Evolutionary conservation across 257 asterid genomes (phyloP).

Genomic region (Henckelia pumila): DNA sequence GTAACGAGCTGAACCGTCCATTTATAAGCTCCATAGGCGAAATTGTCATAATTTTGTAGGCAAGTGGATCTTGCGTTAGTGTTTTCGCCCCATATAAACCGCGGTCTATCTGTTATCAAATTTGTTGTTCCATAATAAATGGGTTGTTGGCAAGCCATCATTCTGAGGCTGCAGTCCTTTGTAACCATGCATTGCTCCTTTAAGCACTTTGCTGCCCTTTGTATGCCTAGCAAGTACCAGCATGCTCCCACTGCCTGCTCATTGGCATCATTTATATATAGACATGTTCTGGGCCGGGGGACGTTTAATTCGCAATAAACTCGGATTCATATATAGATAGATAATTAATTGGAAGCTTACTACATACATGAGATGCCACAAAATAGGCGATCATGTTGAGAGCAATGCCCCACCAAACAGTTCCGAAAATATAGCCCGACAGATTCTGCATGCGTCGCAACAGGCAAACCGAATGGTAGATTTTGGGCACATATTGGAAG

Average conservation of each 20-base stretch:
- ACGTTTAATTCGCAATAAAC: no score
- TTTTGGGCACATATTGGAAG: constrained; percentile 85
- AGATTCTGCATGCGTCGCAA: constrained; percentile 81
- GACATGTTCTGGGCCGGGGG: no score
- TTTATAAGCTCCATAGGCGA: constrained; percentile 78
- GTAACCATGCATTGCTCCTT: constrained; percentile 40
- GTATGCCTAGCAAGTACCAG: constrained; percentile 77
- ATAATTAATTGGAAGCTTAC: no score
- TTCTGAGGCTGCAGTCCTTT: constrained; percentile 34
- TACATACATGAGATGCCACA: constrained; percentile 79
- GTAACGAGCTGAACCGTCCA: constrained; percentile 94
- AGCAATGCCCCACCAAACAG: constrained; percentile 99
- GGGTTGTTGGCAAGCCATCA: constrained; percentile 53
- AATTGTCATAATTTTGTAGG: constrained; percentile 52
- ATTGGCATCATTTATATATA: no score
- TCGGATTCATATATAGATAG: no score
- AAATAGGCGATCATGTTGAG: constrained; percentile 93
- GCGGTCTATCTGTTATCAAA: constrained; percentile 38
- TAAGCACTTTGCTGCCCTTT: constrained; percentile 66
- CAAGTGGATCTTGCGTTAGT: constrained; percentile 52
- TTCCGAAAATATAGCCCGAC: constrained; percentile 88
- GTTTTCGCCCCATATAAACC: constrained; percentile 67
- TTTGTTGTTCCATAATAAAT: constrained; percentile 53
- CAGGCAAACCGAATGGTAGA: constrained; percentile 77
- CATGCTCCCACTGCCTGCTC: constrained; percentile 77